Conservation (phyloP, 164 flowering plant genomes). For the Paratinospora sagittata region DNA sequence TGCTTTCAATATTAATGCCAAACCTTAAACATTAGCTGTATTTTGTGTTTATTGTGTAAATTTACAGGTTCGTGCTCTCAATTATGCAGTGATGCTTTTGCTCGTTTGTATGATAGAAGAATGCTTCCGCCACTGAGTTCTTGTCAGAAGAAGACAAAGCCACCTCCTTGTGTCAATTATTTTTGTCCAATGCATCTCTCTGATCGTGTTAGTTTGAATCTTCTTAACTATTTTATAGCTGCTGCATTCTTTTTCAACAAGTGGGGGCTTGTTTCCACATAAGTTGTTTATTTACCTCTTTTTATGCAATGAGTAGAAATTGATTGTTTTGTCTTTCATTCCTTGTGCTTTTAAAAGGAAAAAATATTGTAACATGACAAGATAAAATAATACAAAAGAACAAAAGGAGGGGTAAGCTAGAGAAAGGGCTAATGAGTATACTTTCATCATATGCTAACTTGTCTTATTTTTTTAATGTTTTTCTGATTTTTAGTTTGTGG, state of each 20-base stretch:
- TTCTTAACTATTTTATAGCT: neutral
- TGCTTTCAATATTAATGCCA: conserved; percentile 20
- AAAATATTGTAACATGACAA: too few species aligned
- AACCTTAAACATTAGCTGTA: neutral
- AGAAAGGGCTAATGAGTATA: too few species aligned
- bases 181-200: conserved; percentile 98
- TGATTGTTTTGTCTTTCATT: too few species aligned
- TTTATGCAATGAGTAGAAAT: neutral
- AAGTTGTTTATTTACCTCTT: neutral
- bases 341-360: too few species aligned
- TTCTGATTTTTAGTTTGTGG: too few species aligned
- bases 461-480: too few species aligned
- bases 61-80: conserved; percentile 7
- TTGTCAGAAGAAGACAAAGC: conserved; percentile 52
- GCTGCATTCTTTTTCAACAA: neutral
- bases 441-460: too few species aligned
- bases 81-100: conserved; percentile 89
- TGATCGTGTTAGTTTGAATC: conserved; percentile 58
- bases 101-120: conserved; percentile 93
- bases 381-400: too few species aligned
- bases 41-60: neutral
- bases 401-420: too few species aligned
- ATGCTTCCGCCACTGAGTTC: conserved; percentile 90
- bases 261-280: neutral
- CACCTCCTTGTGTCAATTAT: conserved; percentile 90